Evolutionary conservation across 2,329 filamentous ascomycete genomes (phyloP).

Genomic region (Sarocladium oryzae): DNA sequence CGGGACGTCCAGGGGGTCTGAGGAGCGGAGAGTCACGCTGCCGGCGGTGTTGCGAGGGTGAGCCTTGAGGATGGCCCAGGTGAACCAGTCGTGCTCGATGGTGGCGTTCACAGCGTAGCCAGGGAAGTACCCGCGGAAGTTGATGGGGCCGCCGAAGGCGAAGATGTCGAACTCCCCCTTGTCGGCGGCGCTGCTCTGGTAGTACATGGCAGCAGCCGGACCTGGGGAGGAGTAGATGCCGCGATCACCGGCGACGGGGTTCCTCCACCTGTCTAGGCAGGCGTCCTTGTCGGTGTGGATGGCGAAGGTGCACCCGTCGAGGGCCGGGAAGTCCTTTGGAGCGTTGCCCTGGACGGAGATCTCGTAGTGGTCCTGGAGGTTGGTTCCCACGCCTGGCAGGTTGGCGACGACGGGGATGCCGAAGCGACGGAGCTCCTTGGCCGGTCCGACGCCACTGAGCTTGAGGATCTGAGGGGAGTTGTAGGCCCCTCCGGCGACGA

Average conservation of each 20-base stretch:
- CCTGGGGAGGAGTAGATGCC: slow-evolving; percentile 28
- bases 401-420: slow-evolving; percentile 40
- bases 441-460: slow-evolving; percentile 41
- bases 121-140: slow-evolving; percentile 53
- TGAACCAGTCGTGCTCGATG: slow-evolving; percentile 34
- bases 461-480: slow-evolving; percentile 49
- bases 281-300: slow-evolving; percentile 24
- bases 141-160: slow-evolving; percentile 47
- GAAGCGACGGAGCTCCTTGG: slow-evolving; percentile 29
- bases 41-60: slow-evolving; percentile 55
- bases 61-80: slow-evolving; percentile 45
- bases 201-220: slow-evolving; percentile 27
- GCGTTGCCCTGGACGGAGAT: slow-evolving; percentile 27
- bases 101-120: slow-evolving; percentile 42
- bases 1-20: slow-evolving; percentile 55
- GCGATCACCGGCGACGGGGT: slow-evolving; percentile 20
- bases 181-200: slow-evolving; percentile 23
- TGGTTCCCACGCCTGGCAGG: slow-evolving; percentile 52
- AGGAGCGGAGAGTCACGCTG: slow-evolving; percentile 51
- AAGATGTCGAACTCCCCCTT: slow-evolving; percentile 41
- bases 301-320: slow-evolving; percentile 25
- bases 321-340: slow-evolving; percentile 19
- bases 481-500: slow-evolving; percentile 44
- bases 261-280: slow-evolving; percentile 29
- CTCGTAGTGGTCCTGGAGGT: slow-evolving; percentile 53